Conservation (phyloP, 106 monocot genomes). For the Agapanthus africanus region DNA sequence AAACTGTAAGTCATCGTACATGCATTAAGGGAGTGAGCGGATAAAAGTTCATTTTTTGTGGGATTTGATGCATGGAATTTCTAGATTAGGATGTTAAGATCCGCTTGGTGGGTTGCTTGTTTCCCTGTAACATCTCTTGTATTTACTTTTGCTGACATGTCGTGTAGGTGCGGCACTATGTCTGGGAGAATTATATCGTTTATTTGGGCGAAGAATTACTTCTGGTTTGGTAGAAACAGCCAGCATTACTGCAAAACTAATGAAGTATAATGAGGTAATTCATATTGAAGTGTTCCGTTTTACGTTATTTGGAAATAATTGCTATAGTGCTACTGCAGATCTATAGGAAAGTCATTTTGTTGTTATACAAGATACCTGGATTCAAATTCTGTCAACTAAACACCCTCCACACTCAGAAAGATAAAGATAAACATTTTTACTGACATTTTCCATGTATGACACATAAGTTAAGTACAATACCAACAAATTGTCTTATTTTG, state of each 20-base stretch:
- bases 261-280: slow-evolving; percentile 89
- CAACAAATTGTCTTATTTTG: not conserved
- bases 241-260: slow-evolving; percentile 69
- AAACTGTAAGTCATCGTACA: too few species aligned
- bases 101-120: too few species aligned
- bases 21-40: too few species aligned
- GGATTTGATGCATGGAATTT: too few species aligned
- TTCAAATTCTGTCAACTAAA: not conserved
- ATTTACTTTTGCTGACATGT: slow-evolving; percentile 4
- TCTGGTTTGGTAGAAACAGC: slow-evolving; percentile 87
- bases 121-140: too few species aligned
- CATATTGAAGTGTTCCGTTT: not conserved
- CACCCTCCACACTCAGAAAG: too few species aligned
- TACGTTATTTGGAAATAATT: too few species aligned
- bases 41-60: slow-evolving; percentile 13
- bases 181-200: slow-evolving; percentile 83
- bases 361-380: not conserved
- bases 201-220: slow-evolving; percentile 88
- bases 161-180: slow-evolving; percentile 79
- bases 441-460: not conserved
- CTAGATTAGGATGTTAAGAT: too few species aligned
- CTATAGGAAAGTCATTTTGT: not conserved
- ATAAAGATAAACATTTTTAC: not conserved
- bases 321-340: not conserved
- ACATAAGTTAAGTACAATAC: not conserved